phyloP scores from a whole-genome alignment of 306 rosid genomes.

The Neltuma alba region DNA sequence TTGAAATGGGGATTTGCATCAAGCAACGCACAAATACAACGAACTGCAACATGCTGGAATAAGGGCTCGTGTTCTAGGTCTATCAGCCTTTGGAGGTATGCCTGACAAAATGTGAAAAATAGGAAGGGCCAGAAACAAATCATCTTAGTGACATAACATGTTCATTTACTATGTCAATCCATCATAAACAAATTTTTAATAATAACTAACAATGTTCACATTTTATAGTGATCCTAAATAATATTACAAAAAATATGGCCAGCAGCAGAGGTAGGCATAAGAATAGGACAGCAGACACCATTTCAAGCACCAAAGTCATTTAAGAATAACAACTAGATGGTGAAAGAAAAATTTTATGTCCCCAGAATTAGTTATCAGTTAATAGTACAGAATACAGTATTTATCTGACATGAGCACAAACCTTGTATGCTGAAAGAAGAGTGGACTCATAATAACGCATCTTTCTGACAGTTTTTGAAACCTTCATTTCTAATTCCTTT shows the following conservation, averaged over 20 bases:
- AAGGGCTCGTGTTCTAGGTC: conserved; percentile 61
- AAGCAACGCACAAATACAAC: conserved; percentile 82
- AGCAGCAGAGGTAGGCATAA: conserved; percentile 15
- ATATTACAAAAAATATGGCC: conserved; percentile 7
- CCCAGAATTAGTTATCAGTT: conserved; percentile 16
- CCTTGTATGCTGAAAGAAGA: conserved; percentile 91
- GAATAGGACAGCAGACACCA: conserved; percentile 26
- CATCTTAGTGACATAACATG: conserved; percentile 12
- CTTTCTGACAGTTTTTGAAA: conserved; percentile 85
- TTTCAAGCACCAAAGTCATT: conserved; percentile 22
- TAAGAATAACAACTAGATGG: neutral
- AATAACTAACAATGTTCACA: conserved; percentile 8
- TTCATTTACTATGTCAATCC: neutral
- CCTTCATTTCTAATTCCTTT: conserved; percentile 94
- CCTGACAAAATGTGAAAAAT: conserved; percentile 52
- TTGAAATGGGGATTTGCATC: conserved; percentile 92
- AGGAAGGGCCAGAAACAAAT: conserved; percentile 2
- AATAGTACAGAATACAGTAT: neutral
- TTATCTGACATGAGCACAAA: conserved; percentile 37
- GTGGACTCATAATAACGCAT: conserved; percentile 90
- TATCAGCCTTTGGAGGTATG: conserved; percentile 77
- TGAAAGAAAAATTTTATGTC: conserved; percentile 17
- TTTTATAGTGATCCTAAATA: conserved; percentile 14
- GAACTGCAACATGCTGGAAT: conserved; percentile 73
- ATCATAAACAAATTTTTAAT: neutral